Evolutionary conservation across 805 yeast species (phyloP), one percentile per base, ranked within the genome.

Genomic region (Zygosaccharomyces kombuchaensis): DNA sequence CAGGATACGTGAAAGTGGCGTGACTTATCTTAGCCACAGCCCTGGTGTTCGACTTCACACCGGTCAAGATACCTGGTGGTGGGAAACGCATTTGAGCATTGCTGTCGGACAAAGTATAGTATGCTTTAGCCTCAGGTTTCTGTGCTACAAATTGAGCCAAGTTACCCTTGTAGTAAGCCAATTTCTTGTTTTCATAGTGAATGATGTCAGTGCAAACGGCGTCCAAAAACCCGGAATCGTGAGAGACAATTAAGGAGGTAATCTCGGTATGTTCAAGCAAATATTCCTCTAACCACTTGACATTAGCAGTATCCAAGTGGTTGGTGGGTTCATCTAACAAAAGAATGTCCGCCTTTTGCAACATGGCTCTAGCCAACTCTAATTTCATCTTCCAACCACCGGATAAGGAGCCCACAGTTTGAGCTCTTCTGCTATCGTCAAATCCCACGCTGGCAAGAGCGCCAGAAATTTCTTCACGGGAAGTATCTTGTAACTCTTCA

Each of bases 321-420:
- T 91, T 91, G 54, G 99, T 91, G 67, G 99, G 99, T 79, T 91
- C 99, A 71, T 91, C 99, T 63, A 91, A 77, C 57, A 91, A 75
- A 60, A 91, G 77, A 45, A 91, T 90, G 70, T 91, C 99, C 29
- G 98, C 99, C 69, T 83, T 88, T 88, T 89, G 87, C 57, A 91
- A 75, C 96, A 91, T 90, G 30, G 98, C 99, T 73, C 97, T 84
- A n/a, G 98, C 99, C 61, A 91, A 76, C 71, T 90, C 98, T 57
- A 91, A 78, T 72, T 91, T 91, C 99, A 91, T 91, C 72, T 93
- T 93, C 99, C 99, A 91, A 68, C 99, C 99, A 69, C 99, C 99
- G 36, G 96, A 87, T 48, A 91, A 74, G 1, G 97, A 87, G 32
- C 96, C 96, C 47, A 93, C 96, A 38, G 87, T 78, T 71, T 90